phyloP scores from a whole-genome alignment of 2,329 filamentous ascomycete species.

The Aspergillus fructus region DNA sequence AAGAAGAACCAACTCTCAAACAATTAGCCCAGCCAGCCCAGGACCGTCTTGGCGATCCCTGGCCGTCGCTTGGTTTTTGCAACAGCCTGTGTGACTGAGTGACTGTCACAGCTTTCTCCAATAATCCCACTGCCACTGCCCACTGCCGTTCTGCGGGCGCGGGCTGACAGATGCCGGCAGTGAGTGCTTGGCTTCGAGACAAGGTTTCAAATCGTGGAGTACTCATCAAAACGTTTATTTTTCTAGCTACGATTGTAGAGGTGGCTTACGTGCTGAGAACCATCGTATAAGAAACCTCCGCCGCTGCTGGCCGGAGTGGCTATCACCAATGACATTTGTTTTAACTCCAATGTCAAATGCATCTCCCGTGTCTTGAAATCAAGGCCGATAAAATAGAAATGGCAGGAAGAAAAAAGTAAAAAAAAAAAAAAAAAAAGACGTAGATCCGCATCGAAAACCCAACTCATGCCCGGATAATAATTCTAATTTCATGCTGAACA shows the following conservation, averaged over 20 bases:
- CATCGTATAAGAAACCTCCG: neutral
- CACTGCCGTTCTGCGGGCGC: neutral
- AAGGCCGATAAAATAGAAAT: neutral
- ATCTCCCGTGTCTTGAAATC: neutral
- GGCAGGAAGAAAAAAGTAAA: conserved; percentile 3
- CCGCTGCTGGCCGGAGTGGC: neutral
- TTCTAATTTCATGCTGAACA: conserved; percentile 15
- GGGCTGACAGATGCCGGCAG: neutral
- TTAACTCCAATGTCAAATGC: conserved; percentile 8
- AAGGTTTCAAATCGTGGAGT: neutral
- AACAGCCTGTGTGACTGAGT: neutral
- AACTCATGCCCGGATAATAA: conserved; percentile 1
- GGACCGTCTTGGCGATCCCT: conserved; percentile 5
- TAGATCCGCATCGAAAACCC: neutral
- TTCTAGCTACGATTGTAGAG: neutral
- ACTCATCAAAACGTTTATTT: neutral
- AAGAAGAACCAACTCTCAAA: neutral
- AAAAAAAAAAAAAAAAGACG: neutral
- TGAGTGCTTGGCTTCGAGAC: neutral
- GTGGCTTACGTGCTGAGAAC: neutral
- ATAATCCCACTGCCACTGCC: neutral
- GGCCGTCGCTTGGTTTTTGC: neutral
- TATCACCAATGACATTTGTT: neutral
- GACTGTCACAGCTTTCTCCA: neutral
- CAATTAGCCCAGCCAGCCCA: neutral